Conservation (phyloP, 2,329 filamentous ascomycete genomes). For the Pseudogymnoascus sp. region DNA sequence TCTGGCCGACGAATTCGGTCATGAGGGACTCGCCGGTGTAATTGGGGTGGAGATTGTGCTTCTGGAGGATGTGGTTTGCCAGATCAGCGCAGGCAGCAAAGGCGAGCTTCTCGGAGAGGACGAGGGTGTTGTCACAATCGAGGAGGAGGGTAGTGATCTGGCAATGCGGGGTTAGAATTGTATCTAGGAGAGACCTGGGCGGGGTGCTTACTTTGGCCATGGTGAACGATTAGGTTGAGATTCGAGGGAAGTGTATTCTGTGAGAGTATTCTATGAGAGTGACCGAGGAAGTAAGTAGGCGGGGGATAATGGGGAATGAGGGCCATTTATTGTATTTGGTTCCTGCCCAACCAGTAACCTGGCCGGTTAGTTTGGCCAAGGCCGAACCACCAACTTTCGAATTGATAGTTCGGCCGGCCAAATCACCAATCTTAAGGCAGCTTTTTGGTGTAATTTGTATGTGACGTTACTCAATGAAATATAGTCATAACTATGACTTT, state of each 20-base stretch:
- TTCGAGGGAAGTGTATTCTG: background rate
- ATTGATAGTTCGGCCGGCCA: background rate
- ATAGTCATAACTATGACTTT: no score
- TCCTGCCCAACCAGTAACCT: no score
- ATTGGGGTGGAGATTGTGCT: slow-evolving; percentile 54
- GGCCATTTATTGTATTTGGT: no score
- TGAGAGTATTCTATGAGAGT: background rate
- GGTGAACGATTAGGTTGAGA: background rate
- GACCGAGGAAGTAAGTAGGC: background rate
- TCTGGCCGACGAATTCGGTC: slow-evolving; percentile 83
- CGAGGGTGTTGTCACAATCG: slow-evolving; percentile 86
- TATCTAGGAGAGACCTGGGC: background rate
- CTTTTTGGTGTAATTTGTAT: background rate
- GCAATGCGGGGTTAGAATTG: background rate
- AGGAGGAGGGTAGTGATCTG: slow-evolving; percentile 68
- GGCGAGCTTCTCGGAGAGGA: slow-evolving; percentile 82
- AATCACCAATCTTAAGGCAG: background rate
- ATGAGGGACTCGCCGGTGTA: slow-evolving; percentile 78
- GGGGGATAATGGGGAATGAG: background rate
- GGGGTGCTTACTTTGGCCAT: background rate
- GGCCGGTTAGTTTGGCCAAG: no score
- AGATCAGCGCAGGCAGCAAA: slow-evolving; percentile 88
- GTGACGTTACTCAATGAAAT: background rate
- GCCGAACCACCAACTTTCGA: no score
- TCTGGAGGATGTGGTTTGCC: slow-evolving; percentile 75